Percentiles rank a stretch among this genome's conserved stretches.
Conservation (phyloP, 2,329 filamentous ascomycete species). For the Trichoderma semiorbis region DNA sequence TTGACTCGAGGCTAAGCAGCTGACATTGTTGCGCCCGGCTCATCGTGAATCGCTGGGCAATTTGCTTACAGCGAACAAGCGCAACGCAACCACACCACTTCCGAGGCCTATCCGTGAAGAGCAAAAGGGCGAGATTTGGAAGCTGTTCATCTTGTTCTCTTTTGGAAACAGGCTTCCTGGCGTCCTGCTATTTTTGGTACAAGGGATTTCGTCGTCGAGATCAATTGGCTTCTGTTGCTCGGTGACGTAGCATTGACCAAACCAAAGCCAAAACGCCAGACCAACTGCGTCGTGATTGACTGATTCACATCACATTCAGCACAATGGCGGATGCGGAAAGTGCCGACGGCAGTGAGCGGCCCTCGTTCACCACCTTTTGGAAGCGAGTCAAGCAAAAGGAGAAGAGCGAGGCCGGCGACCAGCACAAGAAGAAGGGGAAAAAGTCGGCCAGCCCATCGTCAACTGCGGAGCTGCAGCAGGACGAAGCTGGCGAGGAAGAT, state of each 20-base stretch:
- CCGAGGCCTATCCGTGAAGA: neutral
- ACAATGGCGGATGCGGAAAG: constrained; percentile 20
- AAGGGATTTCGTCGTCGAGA: neutral
- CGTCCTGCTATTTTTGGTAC: neutral
- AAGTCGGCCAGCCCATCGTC: neutral
- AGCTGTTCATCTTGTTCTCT: neutral
- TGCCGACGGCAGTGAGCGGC: constrained; percentile 26
- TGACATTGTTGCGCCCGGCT: neutral
- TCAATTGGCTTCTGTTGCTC: neutral
- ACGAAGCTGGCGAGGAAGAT: neutral
- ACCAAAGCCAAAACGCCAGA: neutral
- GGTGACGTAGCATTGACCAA: neutral
- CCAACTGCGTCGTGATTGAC: neutral
- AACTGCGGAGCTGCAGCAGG: neutral
- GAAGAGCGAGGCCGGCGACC: neutral
- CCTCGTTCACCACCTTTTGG: constrained; percentile 49
- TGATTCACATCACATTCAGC: neutral
- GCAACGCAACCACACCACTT: neutral
- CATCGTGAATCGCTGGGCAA: neutral
- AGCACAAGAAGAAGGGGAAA: constrained; percentile 1
- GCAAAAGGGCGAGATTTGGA: neutral
- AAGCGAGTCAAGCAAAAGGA: constrained; percentile 40
- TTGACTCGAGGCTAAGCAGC: neutral
- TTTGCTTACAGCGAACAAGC: neutral
- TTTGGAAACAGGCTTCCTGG: neutral